Base-by-base conservation (phyloP, 257 asterid species). In the Galeopsis tetrahit region DNA sequence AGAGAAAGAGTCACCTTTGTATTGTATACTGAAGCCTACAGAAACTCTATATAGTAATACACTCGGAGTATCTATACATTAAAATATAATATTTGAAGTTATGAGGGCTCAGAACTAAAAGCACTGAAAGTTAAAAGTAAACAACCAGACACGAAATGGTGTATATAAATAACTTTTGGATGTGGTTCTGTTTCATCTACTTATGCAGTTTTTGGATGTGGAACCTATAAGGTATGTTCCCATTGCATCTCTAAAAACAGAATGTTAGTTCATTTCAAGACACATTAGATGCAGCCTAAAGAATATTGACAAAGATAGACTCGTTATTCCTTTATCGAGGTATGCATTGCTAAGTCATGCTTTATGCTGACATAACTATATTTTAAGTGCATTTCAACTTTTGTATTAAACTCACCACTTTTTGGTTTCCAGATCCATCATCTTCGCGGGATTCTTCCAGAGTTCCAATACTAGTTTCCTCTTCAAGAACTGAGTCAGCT, bases 321-420 rank as follows among this genome's bases (percentile, higher is more conserved):
- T 40, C 13, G n/a, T 13, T 44, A 75, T 36, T 60, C 43, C 39
- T 31, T 36, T 48, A 69, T 48, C 70, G 17, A 46, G 59, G 40
- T 52, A 40, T 61, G 66, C 40, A 38, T 53, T 11, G 38, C 67
- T 36, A 14, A 7, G 8, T 42, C 43, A 13, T 34, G 76, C 15
- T 53, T 55, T 61, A 42, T 4, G 62, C 57, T 46, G 36, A 56
- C 33, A n/a, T 40, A 56, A 66, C 63, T 42, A 70, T 32, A 33
- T 49, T n/a, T 14, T 44, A 46, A 31, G 14, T 36, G 44, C 60
- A 65, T n/a, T 33, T 62, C 21, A 51, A 43, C 51, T 39, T 6
- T 17, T 46, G 28, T 43, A 75, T 48, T 63, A 68, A 79, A 75
- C 90, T 78, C 70, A 89, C 95, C 87, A n/a, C 49, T 55, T 60